Percentiles rank a stretch among this genome's conserved stretches.
phyloP scores from a whole-genome alignment of 169 alveolate genomes.

The Cardiosporidium cionae region DNA sequence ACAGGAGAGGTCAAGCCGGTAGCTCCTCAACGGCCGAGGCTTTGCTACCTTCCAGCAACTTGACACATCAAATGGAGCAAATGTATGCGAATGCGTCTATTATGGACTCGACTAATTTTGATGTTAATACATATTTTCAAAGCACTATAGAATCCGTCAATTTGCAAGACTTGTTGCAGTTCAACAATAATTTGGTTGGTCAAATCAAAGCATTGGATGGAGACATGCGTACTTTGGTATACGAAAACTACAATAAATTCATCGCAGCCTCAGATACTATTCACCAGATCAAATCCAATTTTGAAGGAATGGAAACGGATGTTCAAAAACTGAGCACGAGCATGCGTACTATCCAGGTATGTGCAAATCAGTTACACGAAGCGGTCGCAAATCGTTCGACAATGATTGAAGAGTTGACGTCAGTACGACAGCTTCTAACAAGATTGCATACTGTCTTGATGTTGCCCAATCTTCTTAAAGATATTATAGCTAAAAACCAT shows the following conservation, averaged over 20 bases:
- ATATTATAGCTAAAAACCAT: neutral
- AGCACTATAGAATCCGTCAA: neutral
- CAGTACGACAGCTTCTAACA: neutral
- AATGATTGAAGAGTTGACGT: neutral
- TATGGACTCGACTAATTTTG: constrained; percentile 18
- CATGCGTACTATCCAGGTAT: constrained; percentile 4
- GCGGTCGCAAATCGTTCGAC: neutral
- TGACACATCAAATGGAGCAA: no score
- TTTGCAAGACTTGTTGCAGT: neutral
- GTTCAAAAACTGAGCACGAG: constrained; percentile 17
- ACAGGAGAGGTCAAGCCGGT: no score
- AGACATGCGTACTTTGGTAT: constrained; percentile 70
- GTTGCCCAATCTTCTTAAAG: neutral
- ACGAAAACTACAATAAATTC: constrained; percentile 73
- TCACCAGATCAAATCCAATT: constrained; percentile 44
- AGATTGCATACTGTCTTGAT: neutral
- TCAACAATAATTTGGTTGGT: neutral
- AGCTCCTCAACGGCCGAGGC: no score
- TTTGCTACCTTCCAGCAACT: no score
- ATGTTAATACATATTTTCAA: neutral
- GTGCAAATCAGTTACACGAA: neutral
- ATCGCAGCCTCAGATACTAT: constrained; percentile 72
- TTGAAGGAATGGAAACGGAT: constrained; percentile 38
- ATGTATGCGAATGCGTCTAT: no score
- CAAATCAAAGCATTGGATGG: constrained; percentile 55